A percentile compares a stretch with the other conserved stretches of the same genome.
These are phyloP conservation scores for Xylaria castorea DNA, from an alignment of 495 filamentous ascomycete species.

Conservation along the genomic window DNA sequence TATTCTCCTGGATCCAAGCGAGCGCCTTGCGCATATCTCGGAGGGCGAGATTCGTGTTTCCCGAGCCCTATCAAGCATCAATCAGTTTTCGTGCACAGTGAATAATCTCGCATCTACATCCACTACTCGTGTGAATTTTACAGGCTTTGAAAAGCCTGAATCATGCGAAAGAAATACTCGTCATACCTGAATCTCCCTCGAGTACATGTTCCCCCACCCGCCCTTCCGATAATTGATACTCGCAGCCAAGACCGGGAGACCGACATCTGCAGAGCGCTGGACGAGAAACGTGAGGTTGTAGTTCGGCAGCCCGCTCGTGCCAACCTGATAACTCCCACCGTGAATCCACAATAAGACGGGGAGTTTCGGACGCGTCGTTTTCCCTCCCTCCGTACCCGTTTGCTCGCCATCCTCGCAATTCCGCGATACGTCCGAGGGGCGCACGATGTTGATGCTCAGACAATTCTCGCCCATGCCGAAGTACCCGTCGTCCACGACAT, in stretches of 20 bases:
- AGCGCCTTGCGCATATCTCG: constrained; percentile 62
- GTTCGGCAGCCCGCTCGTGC: constrained; percentile 61
- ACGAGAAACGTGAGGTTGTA: constrained; percentile 54
- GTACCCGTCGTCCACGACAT: constrained; percentile 48
- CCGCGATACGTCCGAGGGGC: constrained; percentile 46
- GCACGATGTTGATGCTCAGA: constrained; percentile 68
- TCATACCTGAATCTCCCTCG: constrained; percentile 50
- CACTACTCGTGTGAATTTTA: too few species aligned
- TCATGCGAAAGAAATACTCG: background rate
- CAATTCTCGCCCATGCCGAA: constrained; percentile 69
- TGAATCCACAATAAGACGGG: constrained; percentile 75
- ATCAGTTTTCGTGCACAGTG: background rate
- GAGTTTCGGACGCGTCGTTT: constrained; percentile 35
- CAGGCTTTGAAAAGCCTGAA: constrained; percentile 1
- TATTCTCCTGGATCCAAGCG: constrained; percentile 65
- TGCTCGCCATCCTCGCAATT: background rate
- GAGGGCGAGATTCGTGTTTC: constrained; percentile 48
- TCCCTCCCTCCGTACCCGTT: constrained; percentile 2
- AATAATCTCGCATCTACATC: background rate
- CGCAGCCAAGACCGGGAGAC: constrained; percentile 54
- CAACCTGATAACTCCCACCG: constrained; percentile 70
- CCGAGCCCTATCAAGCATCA: constrained; percentile 33
- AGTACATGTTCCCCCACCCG: constrained; percentile 55
- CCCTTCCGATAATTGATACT: constrained; percentile 54
- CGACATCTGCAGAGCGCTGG: constrained; percentile 49